Evolutionary conservation across 2,329 filamentous ascomycete species (phyloP), one percentile per base, ranked within the genome.

Genomic region (Lecanicillium sp.): DNA sequence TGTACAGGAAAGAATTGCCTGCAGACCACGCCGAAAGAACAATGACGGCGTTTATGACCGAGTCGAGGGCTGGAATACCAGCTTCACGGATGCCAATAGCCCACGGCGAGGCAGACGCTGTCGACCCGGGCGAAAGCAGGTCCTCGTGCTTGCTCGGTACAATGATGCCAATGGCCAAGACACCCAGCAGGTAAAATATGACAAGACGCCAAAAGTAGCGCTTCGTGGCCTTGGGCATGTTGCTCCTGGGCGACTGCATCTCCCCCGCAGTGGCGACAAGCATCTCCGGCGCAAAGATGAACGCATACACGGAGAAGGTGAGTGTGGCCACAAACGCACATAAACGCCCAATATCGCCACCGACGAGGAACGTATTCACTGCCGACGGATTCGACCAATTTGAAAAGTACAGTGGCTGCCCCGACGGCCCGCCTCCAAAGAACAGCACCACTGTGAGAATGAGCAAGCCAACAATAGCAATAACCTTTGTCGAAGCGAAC

Each of bases 11-110:
- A 1, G 70, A 68, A 47, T 72, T 74, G 4, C 70, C 73, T 0
- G 73, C 69, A 3, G 71, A 75, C 52, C 73, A 70, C 9, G 74
- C 73, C 2, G 70, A 73, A 2, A 71, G 71, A 4, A 77, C 57
- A 18, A 75, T 67, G 9, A 72, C 63, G 3, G 68, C 71, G 49
- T 76, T 77, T 57, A 76, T 65, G 41, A 77, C 66, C 33, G 56
- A 55, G 37, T 60, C 56, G 9, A 71, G 55, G 0, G 56, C 61
- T 5, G 56, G 53, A 37, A 71, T 71, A 1, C 65, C 65, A 2
- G 66, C 65, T 29, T 44, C 38, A 11, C 41, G 40, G 29, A 75
- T 72, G 19, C 69, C 71, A 43, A 77, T 73, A 22, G 74, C 71
- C 51, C 73, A 77, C 1, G 71, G 72, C 19, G 72, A 76, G 2